phyloP scores from a whole-genome alignment of 2,329 filamentous ascomycete species.

The Pseudogymnoascus verrucosus region DNA sequence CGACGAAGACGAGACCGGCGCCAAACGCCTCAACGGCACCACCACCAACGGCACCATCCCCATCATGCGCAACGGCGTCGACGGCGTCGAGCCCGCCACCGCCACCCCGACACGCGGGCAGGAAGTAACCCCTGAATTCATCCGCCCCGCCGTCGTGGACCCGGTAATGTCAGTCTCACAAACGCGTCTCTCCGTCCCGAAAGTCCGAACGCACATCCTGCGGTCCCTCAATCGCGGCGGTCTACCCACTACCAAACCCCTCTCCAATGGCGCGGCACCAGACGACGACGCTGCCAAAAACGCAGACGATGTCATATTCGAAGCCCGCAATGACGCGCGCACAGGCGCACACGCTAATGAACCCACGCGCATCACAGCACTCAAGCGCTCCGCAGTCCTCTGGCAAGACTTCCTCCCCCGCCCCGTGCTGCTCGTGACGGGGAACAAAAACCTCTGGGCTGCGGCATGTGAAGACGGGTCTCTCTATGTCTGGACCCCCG shows the following conservation, averaged over 20 bases:
- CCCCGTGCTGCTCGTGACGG: constrained; percentile 81
- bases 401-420: constrained; percentile 94
- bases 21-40: constrained; percentile 50
- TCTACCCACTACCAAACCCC: not conserved
- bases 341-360: constrained; percentile 59
- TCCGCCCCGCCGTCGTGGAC: constrained; percentile 80
- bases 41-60: constrained; percentile 61
- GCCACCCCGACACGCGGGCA: constrained; percentile 52
- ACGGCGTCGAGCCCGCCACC: constrained; percentile 66
- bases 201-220: constrained; percentile 73
- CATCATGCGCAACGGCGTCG: constrained; percentile 66
- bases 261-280: constrained; percentile 29
- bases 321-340: constrained; percentile 73
- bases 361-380: constrained; percentile 74
- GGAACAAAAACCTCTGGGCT: constrained; percentile 85
- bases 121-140: constrained; percentile 67
- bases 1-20: constrained; percentile 52
- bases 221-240: constrained; percentile 67
- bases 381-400: constrained; percentile 68
- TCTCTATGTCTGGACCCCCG: constrained; percentile 85
- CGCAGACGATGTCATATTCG: constrained; percentile 68
- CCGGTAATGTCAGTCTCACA: constrained; percentile 76
- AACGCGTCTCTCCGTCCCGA: constrained; percentile 78
- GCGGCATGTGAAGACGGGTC: constrained; percentile 90
- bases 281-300: constrained; percentile 53